Base-by-base conservation (phyloP, 768 basidiomycete genomes). In the Boletellus ananiceps region DNA sequence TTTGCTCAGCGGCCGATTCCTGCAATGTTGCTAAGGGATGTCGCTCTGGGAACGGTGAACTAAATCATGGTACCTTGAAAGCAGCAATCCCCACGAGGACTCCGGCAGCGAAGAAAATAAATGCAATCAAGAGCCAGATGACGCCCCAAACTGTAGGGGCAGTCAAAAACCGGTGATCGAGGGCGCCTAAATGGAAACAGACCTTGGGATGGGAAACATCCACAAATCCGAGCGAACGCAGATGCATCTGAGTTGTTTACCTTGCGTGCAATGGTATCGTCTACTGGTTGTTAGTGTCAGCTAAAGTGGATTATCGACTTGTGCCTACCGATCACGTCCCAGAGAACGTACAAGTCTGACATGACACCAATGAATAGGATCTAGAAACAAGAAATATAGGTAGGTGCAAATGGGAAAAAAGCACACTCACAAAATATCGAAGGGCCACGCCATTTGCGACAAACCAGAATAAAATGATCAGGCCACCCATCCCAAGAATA, bases 181-280 rank as follows among this genome's bases (percentile, higher is more conserved):
- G 6, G 15, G 16, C 23, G 33, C 7, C 31, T 13, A 40, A 31
- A 37, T 3, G 21, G 19, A 38, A 3, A 53, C 63, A 29, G 31
- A 85, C 88, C 84, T 81, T 78, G 82, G 4, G 89, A 87, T 15
- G 88, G 87, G 62, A 80, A 92, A 67, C 90, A 93, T 19, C 88
- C 90, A 58, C 87, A 93, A 40, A 90, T 81, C 15, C 83, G 72
- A 2, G 93, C 88, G 58, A 93, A 95, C 8, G 83, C 82, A 4
- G 84, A 83, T 0, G 93, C 93, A 60, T 95, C 93, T 15, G 87
- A 89, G n/a, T 78, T 77, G 57, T 93, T 93, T 52, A 88, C 82
- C 65, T 91, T 91, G 40, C 89, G 76, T 3, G 83, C 79, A 43
- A 92, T 80, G 11, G 90, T 93, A 58, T 93, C 90, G 64, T 91